Base-by-base conservation (phyloP, 768 basidiomycete genomes). In the Trametes cubensis region DNA sequence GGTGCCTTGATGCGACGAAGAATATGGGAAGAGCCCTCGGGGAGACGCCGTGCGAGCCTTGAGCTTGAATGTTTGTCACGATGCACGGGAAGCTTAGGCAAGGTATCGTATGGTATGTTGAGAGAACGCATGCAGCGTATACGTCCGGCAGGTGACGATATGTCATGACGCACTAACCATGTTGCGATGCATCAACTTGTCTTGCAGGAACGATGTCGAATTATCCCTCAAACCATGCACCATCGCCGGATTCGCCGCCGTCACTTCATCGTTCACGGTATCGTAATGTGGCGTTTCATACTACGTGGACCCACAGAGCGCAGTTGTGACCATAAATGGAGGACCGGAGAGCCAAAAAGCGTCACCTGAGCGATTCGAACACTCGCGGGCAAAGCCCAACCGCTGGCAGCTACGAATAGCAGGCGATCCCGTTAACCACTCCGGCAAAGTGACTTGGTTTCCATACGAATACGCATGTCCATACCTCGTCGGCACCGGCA, bases 381-480 rank as follows among this genome's bases (percentile, higher is more conserved):
- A 80, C 81, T 74, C 80, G 81, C 81, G 81, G 75, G 79, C 81
- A 83, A 81, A 81, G 82, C 79, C 76, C 81, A 82, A 81, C 81
- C 81, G 81, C 81, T 83, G 60, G 50, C 66, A 70, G 65, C 66
- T 63, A 68, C 23, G 21, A 72, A 66, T 77, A 78, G 76, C 76
- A 77, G 75, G 76, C 76, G 76, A 78, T 75, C 76, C 76, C 76
- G 76, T 90, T 91, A 90, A 92, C 89, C 89, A 90, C 90, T 92
- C 90, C 89, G 89, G 89, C 89, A 92, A 91, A 90, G 89, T 89
- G 87, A 89, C 87, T 54, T 69, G 20, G 26, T 38, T 6, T 38
- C 18, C n/a, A 23, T 40, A 18, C 3, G 47, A 34, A 34, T 10
- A 11, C 34, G 6, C 10, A 34, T 2, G 10, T 34, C 10, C 10